Evolutionary conservation across 2,329 filamentous ascomycete species (phyloP).

Genomic region (Daldinia eschscholtzii): DNA sequence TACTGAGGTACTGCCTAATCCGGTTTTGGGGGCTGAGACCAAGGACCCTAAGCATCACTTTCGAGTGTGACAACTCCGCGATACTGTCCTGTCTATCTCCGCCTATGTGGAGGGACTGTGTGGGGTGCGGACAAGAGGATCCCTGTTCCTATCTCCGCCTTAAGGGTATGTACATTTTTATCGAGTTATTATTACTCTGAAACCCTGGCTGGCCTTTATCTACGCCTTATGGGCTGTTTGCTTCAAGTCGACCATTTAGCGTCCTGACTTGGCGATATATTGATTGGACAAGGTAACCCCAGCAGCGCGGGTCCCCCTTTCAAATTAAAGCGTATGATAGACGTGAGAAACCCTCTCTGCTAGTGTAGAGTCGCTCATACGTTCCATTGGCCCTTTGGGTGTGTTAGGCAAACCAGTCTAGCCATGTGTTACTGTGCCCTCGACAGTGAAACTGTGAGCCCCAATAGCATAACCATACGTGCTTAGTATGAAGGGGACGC

Average conservation of each 20-base stretch:
- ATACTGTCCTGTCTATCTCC: constrained; percentile 16
- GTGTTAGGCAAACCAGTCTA: constrained; percentile 20
- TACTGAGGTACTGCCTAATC: constrained; percentile 25
- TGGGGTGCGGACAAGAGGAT: constrained; percentile 33
- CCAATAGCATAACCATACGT: constrained; percentile 29
- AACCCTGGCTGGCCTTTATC: constrained; percentile 19
- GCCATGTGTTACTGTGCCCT: constrained; percentile 33
- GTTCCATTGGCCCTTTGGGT: constrained; percentile 23
- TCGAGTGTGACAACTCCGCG: constrained; percentile 26
- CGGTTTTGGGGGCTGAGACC: constrained; percentile 32
- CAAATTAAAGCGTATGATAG: constrained; percentile 21
- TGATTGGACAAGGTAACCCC: constrained; percentile 35
- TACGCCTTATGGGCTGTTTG: constrained; percentile 34
- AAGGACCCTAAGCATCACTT: constrained; percentile 29
- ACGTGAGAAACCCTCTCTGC: constrained; percentile 14
- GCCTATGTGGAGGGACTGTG: constrained; percentile 34
- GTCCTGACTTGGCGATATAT: constrained; percentile 28
- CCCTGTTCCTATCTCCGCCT: constrained; percentile 29
- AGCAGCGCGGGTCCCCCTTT: constrained; percentile 16
- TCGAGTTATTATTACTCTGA: constrained; percentile 37
- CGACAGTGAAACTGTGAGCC: constrained; percentile 25
- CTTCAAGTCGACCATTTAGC: constrained; percentile 15
- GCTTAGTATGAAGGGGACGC: constrained; percentile 27
- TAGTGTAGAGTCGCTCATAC: constrained; percentile 16
- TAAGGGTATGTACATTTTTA: constrained; percentile 15